Conservation (phyloP, 164 flowering plant genomes). For the Nelumbo lutea region DNA sequence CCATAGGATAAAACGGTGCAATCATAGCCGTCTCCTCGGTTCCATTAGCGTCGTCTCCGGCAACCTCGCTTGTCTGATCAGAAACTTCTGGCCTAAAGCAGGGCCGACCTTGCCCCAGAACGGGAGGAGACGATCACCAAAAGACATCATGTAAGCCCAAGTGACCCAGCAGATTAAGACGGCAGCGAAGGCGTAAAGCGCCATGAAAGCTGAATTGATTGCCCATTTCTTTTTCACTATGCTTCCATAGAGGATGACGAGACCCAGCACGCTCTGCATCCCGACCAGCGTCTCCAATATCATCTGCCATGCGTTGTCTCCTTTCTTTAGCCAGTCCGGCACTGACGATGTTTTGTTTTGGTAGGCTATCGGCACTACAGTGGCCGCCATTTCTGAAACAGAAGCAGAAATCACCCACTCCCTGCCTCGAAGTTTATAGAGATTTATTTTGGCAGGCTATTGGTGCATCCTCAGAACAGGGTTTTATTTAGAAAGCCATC, state of each 20-base stretch:
- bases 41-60: not conserved
- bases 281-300: conserved; percentile 13
- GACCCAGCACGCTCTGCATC: conserved; percentile 6
- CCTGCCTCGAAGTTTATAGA: not conserved
- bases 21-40: conserved; percentile 1
- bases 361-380: no score
- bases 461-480: not conserved
- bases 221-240: no score
- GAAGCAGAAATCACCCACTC: conserved; percentile 7
- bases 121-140: not conserved
- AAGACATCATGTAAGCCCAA: no score
- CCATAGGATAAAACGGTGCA: not conserved
- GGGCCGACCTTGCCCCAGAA: conserved; percentile 15
- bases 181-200: not conserved
- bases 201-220: conserved; percentile 1
- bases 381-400: no score
- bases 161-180: no score
- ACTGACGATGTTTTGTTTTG: no score
- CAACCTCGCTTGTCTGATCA: conserved; percentile 7
- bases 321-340: no score
- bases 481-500: no score
- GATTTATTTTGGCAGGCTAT: conserved; percentile 2
- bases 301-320: not conserved
- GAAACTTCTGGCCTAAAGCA: conserved; percentile 10
- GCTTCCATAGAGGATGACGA: not conserved